Evolutionary conservation across 768 basidiomycete species (phyloP), one percentile per base, ranked within the genome.

Genomic region (Scleroderma citrinum): DNA sequence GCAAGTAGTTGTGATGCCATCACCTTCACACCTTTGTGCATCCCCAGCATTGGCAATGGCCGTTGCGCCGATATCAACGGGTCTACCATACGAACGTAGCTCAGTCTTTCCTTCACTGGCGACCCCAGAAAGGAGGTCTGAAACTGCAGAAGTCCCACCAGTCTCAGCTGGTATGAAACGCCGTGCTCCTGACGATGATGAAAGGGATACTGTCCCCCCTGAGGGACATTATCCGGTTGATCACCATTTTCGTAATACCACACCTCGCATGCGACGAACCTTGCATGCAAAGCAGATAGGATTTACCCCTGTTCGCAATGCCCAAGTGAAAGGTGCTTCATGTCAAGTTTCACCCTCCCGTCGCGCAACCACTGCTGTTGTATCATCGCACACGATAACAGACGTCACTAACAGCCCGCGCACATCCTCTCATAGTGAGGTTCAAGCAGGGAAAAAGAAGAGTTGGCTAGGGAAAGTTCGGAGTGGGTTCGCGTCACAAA

Each of bases 401-500:
- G 85, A 88, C 57, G 77, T 85, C 47, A 86, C 85, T 21, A 87
- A 87, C 59, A 85, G 77, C 56, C 83, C 83, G 16, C 71, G 75
- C 6, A 56, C 59, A 20, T 40, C 59, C 17, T 44, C 58, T 45
- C 57, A 56, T 21, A 49, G 49, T 11, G 56, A 65, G 51, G 46
- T 56, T 46, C 56, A 56, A 30, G 50, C 44, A 48, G 36, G 48
- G 29, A 78, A 80, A 56, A 70, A 84, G 62, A 74, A 78, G 58
- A 80, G 81, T 49, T 88, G 86, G 86, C 61, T 87, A 17, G 83
- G 81, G 12, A 86, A 83, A 66, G 82, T 86, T 54, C 75, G 81
- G 61, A 76, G 78, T 7, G 68, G 65, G 30, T 35, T 57, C 11
- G 52, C 54, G 16, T 41, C 63, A 38, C 60, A 58, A 29, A 30